These are phyloP conservation scores for Gossypium laxum DNA, from an alignment of 441 rosid genomes.

Conservation along the genomic window DNA sequence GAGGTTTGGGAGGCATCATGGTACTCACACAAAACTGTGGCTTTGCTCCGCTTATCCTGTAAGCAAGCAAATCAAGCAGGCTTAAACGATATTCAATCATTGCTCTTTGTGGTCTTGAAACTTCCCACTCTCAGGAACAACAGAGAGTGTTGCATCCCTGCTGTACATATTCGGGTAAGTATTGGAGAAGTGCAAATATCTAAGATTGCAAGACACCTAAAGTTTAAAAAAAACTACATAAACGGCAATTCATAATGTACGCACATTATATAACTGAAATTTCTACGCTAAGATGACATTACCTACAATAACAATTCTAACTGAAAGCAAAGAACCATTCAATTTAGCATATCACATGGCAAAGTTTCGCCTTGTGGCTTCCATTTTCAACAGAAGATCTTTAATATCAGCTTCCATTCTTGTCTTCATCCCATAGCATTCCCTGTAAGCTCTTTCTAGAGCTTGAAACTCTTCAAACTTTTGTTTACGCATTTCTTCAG, in stretches of 20 bases:
- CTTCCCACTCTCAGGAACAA: too few species aligned
- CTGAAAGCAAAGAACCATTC: slow-evolving; percentile 1
- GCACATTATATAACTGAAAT: slow-evolving; percentile 12
- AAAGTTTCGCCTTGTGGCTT: slow-evolving; percentile 61
- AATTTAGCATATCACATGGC: slow-evolving; percentile 33
- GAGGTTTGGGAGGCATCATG: not conserved
- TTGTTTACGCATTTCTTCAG: slow-evolving; percentile 62
- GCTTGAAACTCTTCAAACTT: slow-evolving; percentile 55
- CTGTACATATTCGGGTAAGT: slow-evolving; percentile 34
- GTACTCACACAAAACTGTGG: not conserved
- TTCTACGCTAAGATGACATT: slow-evolving; percentile 3
- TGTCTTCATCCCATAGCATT: slow-evolving; percentile 23
- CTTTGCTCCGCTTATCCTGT: not conserved
- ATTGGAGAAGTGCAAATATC: not conserved
- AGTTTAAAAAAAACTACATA: slow-evolving; percentile 4
- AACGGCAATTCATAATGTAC: slow-evolving; percentile 12
- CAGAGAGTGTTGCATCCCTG: slow-evolving; percentile 24
- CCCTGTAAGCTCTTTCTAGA: slow-evolving; percentile 51
- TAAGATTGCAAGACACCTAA: slow-evolving; percentile 19
- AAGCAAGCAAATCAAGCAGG: not conserved
- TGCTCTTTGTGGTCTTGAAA: not conserved
- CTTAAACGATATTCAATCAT: not conserved
- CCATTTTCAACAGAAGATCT: slow-evolving; percentile 71
- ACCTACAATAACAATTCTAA: slow-evolving; percentile 1
- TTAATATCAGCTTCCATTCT: slow-evolving; percentile 86